A percentile compares a stretch with the other conserved stretches of the same genome.
phyloP scores from a whole-genome alignment of 495 filamentous ascomycete genomes.

The Corynascus novoguineensis region DNA sequence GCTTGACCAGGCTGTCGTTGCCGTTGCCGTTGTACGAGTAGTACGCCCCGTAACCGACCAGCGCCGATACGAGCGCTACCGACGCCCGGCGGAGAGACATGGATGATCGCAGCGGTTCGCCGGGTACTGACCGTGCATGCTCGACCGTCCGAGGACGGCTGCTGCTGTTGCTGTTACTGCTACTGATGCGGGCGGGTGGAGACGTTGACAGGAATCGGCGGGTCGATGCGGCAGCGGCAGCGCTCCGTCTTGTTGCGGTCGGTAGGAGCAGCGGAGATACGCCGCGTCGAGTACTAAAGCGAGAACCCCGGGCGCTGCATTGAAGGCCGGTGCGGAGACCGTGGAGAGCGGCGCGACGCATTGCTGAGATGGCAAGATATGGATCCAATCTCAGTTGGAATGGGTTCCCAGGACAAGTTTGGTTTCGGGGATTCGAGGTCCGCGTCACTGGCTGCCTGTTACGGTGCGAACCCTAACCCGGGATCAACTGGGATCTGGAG shows the following conservation, averaged over 20 bases:
- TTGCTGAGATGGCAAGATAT: conserved; percentile 21
- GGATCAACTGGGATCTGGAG: no score
- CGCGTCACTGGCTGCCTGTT: no score
- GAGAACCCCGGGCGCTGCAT: conserved; percentile 38
- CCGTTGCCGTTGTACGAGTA: conserved; percentile 37
- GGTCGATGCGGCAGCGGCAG: conserved; percentile 12
- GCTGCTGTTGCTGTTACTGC: conserved; percentile 15
- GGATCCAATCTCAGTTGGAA: background rate
- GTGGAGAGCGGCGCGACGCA: conserved; percentile 45
- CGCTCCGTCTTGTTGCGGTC: conserved; percentile 19
- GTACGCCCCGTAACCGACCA: conserved; percentile 49
- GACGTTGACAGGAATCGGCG: conserved; percentile 21
- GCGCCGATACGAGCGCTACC: conserved; percentile 40
- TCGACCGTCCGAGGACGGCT: conserved; percentile 17
- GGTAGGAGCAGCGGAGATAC: conserved; percentile 17
- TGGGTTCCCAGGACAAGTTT: background rate
- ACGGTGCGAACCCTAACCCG: no score
- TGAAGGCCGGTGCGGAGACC: conserved; percentile 42
- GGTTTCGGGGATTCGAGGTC: conserved; percentile 5
- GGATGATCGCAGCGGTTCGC: conserved; percentile 42
- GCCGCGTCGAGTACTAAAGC: conserved; percentile 34
- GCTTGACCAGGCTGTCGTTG: conserved; percentile 28
- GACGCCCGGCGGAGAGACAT: conserved; percentile 47
- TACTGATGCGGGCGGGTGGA: conserved; percentile 12
- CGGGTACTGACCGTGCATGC: conserved; percentile 8